These are phyloP conservation scores for Exsudoporus frostii DNA, from an alignment of 768 basidiomycete species.

Conservation along the genomic window DNA sequence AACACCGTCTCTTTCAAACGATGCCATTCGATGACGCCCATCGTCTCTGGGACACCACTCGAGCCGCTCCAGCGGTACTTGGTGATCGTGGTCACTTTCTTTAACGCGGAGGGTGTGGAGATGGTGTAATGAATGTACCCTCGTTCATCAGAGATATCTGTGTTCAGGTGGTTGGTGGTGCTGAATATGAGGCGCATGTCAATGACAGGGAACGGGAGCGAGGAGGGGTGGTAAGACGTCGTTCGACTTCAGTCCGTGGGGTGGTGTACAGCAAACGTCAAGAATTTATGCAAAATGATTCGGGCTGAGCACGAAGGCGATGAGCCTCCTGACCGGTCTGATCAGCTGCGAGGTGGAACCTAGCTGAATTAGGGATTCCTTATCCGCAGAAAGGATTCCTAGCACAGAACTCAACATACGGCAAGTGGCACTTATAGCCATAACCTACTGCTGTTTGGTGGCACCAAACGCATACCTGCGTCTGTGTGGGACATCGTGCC, in stretches of 20 bases:
- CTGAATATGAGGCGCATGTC: conserved; percentile 25
- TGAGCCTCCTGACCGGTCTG: no score
- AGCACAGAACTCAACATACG: no score
- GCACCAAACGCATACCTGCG: no score
- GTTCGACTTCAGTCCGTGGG: not conserved
- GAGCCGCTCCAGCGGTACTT: conserved; percentile 20
- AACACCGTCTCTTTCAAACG: conserved; percentile 10
- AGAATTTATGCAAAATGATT: not conserved
- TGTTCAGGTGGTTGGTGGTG: conserved; percentile 18
- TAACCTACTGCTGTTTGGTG: no score
- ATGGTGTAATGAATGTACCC: conserved; percentile 18
- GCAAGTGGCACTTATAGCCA: no score
- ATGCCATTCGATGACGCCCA: conserved; percentile 28
- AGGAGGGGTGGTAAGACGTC: not conserved
- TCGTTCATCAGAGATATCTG: conserved; percentile 21
- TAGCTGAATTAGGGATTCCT: not conserved
- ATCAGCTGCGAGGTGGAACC: no score
- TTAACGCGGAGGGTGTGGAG: conserved; percentile 10
- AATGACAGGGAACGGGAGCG: not conserved
- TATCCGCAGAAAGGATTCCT: no score
- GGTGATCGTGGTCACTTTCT: conserved; percentile 25
- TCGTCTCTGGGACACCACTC: conserved; percentile 15
- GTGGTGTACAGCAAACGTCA: not conserved
- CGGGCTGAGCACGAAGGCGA: not conserved
- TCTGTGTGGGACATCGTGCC: no score